Conservation (phyloP, 2,329 filamentous ascomycete genomes). For the Diplodia mutila region DNA sequence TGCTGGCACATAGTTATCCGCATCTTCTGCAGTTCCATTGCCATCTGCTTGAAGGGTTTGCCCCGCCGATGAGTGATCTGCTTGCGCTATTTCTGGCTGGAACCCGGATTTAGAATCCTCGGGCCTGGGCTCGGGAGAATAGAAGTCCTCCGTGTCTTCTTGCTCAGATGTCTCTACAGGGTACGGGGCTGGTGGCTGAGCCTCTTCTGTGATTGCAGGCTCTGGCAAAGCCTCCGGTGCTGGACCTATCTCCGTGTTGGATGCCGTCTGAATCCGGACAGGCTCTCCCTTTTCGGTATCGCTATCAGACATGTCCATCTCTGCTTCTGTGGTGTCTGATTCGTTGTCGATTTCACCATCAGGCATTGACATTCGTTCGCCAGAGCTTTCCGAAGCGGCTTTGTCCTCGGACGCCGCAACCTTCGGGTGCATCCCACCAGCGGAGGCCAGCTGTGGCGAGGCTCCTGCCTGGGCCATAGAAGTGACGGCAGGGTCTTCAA, state of each 20-base stretch:
- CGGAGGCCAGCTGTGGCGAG: background rate
- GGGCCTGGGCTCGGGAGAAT: slow-evolving; percentile 35
- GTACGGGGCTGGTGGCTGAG: background rate
- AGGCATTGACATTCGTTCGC: slow-evolving; percentile 12
- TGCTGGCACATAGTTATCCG: slow-evolving; percentile 27
- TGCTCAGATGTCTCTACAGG: slow-evolving; percentile 7
- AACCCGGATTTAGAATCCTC: too few species aligned
- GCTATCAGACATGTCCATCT: slow-evolving; percentile 29
- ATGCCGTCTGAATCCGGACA: background rate
- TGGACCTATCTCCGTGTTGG: background rate
- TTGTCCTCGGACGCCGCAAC: background rate
- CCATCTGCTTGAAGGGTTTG: background rate
- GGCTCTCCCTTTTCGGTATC: slow-evolving; percentile 17
- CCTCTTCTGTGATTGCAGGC: background rate
- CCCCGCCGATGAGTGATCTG: background rate
- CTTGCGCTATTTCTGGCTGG: background rate
- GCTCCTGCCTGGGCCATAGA: background rate
- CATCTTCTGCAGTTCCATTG: background rate
- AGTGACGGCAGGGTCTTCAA: background rate
- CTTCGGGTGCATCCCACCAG: background rate
- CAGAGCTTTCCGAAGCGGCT: slow-evolving; percentile 6
- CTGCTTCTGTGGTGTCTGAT: slow-evolving; percentile 25
- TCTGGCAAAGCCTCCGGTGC: background rate
- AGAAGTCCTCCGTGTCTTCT: slow-evolving; percentile 41
- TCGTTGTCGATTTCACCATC: slow-evolving; percentile 15